Percentiles rank a stretch among this genome's conserved stretches.
phyloP scores from a whole-genome alignment of 768 basidiomycete genomes.

The Cystobasidium tubakii region DNA sequence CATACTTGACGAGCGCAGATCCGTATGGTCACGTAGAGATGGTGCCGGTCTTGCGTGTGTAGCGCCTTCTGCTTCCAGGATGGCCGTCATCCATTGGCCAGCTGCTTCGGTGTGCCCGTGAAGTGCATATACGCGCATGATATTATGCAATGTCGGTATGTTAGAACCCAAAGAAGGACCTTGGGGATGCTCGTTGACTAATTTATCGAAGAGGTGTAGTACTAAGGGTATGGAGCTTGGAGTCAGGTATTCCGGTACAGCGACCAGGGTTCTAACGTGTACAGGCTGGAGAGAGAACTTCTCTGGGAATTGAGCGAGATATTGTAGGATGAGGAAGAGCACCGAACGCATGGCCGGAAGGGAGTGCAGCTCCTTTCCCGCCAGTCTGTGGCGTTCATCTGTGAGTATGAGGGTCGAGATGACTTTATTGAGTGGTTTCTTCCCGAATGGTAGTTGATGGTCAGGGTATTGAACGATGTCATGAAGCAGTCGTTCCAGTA shows the following conservation, averaged over 20 bases:
- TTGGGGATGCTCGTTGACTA: background rate
- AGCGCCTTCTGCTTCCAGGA: background rate
- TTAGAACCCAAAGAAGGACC: background rate
- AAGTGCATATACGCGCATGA: constrained; percentile 14
- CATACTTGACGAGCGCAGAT: too few relatives aligned
- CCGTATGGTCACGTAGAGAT: too few relatives aligned
- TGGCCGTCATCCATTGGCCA: constrained; percentile 1
- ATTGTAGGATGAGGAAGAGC: background rate
- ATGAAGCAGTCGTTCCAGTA: constrained; percentile 11
- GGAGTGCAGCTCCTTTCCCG: background rate
- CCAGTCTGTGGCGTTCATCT: background rate
- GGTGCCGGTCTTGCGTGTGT: background rate
- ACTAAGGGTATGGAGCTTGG: background rate
- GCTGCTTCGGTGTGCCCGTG: background rate
- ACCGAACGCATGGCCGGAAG: background rate
- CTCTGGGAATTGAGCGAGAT: background rate
- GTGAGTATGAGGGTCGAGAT: background rate
- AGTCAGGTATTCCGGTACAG: constrained; percentile 5
- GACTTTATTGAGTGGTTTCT: background rate
- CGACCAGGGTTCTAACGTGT: background rate
- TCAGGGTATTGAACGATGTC: background rate
- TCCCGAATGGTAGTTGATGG: background rate
- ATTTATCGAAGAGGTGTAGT: background rate
- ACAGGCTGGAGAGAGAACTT: background rate
- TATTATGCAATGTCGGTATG: constrained; percentile 13